Base-by-base conservation (phyloP, 1,284 basidiomycete genomes). In the Malassezia equina region DNA sequence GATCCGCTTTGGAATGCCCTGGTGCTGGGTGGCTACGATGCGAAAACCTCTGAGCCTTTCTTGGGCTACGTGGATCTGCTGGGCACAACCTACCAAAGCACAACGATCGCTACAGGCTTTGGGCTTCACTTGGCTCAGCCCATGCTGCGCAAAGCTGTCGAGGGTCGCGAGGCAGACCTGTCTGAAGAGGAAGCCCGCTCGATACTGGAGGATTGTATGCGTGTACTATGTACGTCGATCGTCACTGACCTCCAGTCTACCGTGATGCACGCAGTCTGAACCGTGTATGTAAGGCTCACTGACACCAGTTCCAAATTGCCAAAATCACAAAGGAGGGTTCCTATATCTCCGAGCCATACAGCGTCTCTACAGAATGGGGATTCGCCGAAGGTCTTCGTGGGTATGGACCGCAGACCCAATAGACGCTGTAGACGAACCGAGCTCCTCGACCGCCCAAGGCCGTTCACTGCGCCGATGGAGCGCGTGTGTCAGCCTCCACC, bases 1-100 rank as follows among this genome's bases (percentile, higher is more conserved):
- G 79, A 98, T 75, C 94, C 94, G 0, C 77, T 96, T 29, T 98
- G 94, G 94, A 99, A 99, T 73, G 83, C 90, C 21, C 77, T 95
- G 47, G 79, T 99, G 52, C 86, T 99, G 34, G 94, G 90, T n/a
- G 71, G 71, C 4, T 59, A 65, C 13, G 64, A 71, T 27, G 57
- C 61, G 6, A 65, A 58, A 46, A 54, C 62, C 11, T 59, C 59
- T 2, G 53, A 41, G 11, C 65, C 68, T 2, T 72, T 73, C 56
- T 78, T 98, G 46, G 84, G 89, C 2, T 98, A 86, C 72, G 91
- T 99, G 42, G 93, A 99, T 76, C 80, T 98, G n/a, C 80, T 95
- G 15, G 94, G 94, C 27, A 94, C 90, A 23, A 96, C 94, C 0
- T 98, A 96, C 75, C 82, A 86, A 9, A 83, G 90, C 7, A 85